These are phyloP conservation scores for Colletotrichum karsti DNA, from an alignment of 2,329 filamentous ascomycete genomes.

Conservation along the genomic window DNA sequence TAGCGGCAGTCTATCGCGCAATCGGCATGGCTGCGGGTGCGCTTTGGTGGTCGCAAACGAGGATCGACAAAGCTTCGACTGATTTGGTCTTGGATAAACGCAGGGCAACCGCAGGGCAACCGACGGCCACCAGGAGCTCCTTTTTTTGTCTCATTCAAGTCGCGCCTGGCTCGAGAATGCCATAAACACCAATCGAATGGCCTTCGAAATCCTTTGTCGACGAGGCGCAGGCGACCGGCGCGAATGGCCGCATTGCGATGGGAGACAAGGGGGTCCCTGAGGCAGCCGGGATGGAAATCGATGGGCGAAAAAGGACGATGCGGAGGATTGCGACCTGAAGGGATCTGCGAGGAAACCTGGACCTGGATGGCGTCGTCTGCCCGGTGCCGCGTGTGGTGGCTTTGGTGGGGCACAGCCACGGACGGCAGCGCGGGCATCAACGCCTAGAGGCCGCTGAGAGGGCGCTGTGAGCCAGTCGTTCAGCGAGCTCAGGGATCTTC, in stretches of 20 bases:
- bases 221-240: neutral
- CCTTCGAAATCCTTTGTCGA: neutral
- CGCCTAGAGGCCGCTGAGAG: neutral
- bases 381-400: neutral
- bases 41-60: neutral
- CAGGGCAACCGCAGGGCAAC: neutral
- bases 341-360: neutral
- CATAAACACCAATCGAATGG: neutral
- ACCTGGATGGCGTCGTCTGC: neutral
- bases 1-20: neutral
- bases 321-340: neutral
- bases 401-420: conserved; percentile 20
- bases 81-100: neutral
- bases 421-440: neutral
- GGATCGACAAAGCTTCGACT: neutral
- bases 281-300: neutral
- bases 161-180: neutral
- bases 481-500: conserved; percentile 13
- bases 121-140: neutral
- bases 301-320: neutral
- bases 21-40: neutral
- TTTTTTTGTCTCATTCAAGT: neutral
- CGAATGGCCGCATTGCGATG: neutral
- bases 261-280: neutral
- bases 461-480: conserved; percentile 6